Evolutionary conservation across 1,284 basidiomycete genomes (phyloP), one percentile per base, ranked within the genome.

Genomic region (Heliocybe sulcata): DNA sequence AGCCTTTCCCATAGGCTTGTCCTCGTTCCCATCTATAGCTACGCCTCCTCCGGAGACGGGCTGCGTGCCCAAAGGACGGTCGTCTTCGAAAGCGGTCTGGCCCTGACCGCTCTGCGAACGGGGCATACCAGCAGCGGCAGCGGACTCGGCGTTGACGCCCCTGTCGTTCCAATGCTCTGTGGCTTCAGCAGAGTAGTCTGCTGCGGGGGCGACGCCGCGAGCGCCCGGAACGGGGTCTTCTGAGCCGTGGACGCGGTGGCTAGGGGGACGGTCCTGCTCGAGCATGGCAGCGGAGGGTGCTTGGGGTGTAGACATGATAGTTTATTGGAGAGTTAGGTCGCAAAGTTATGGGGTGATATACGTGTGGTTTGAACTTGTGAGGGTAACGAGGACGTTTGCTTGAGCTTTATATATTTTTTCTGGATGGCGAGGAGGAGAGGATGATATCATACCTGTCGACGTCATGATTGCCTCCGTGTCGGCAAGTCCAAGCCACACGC

Each of bases 1-100:
- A n/a, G 77, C 73, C 35, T 76, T 71, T 8, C 75, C 73, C 60
- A 72, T 68, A 0, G 77, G 74, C 22, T 74, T 53, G 52, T 72
- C 64, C n/a, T 66, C 58, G n/a, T 70, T 63, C 22, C 76, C 77
- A 38, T 68, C 74, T 3, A 76, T 59, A 8, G 77, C 71, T 23
- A 77, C 73, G n/a, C 75, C 73, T 35, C 77, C 78, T 58, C 66
- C 62, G 2, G 64, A 60, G 8, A 64, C 67, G 1, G 76, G 74
- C 54, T 71, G 57, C 19, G 74, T 74, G 51, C 68, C 69, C 35
- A 77, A 48, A 0, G 76, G 77, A 8, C 75, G 65, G 22, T 75
- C 72, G 25, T 65, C 65, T 52, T 63, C 70, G 59, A 66, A 71
- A 9, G 74, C 73, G 22, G 65, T 69, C 31, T 53, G 58, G 9